Percentiles rank a stretch among this genome's conserved stretches.
Evolutionary conservation across 768 basidiomycete species (phyloP).

Genomic region (Aureoboletus auriporus): DNA sequence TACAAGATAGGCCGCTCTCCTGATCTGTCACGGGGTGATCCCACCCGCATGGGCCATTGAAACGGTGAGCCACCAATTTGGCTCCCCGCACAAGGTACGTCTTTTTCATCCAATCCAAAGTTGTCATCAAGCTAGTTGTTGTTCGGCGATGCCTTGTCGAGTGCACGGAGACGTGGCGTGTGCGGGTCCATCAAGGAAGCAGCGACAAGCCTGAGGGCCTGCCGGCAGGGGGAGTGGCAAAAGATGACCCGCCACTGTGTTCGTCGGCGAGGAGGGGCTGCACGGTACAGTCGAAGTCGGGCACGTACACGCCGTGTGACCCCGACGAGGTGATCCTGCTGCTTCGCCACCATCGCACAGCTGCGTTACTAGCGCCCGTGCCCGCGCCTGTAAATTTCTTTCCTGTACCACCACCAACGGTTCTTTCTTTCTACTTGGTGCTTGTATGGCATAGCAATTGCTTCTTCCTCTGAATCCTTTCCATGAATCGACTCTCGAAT

Average conservation of each 20-base stretch:
- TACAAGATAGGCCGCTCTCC: conserved; percentile 79
- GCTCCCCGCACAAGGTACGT: conserved; percentile 88
- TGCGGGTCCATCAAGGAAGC: conserved; percentile 8
- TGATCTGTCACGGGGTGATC: conserved; percentile 78
- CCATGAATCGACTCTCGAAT: too few species aligned
- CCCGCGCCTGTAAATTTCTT: too few species aligned
- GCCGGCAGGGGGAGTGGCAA: conserved; percentile 21
- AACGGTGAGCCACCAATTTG: conserved; percentile 93
- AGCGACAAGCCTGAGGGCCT: conserved; percentile 16
- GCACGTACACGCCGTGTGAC: too few species aligned
- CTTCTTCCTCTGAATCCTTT: too few species aligned
- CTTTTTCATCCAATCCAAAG: conserved; percentile 73
- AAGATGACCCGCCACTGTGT: conserved; percentile 48
- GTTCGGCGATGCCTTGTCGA: conserved; percentile 79
- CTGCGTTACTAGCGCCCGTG: too few species aligned
- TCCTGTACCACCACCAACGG: too few species aligned
- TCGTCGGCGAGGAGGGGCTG: conserved; percentile 77
- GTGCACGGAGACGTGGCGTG: conserved; percentile 44
- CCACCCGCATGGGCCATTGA: conserved; percentile 54
- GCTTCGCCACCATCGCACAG: too few species aligned
- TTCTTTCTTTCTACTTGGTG: too few species aligned
- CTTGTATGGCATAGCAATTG: too few species aligned
- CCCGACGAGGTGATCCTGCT: too few species aligned
- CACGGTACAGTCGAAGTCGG: conserved; percentile 44
- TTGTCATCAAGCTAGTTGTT: conserved; percentile 95